Conservation (phyloP, 2,329 filamentous ascomycete species). For the Calonectria pteridis region DNA sequence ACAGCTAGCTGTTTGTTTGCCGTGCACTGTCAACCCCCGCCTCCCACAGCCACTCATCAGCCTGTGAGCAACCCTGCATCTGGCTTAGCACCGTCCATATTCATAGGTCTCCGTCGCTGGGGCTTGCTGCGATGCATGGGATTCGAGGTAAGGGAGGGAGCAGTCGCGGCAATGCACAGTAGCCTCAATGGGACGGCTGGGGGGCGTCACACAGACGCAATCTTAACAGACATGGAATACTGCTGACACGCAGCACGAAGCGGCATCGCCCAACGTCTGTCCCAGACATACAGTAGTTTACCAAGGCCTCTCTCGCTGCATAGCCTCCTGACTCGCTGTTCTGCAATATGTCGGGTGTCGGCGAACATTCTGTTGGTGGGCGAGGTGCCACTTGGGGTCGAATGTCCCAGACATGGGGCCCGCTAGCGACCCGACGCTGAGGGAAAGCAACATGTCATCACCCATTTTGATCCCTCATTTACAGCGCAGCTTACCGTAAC, state of each 20-base stretch:
- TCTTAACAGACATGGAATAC: constrained; percentile 13
- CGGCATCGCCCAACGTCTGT: constrained; percentile 2
- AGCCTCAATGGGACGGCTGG: constrained; percentile 7
- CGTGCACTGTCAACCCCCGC: background rate
- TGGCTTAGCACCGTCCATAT: background rate
- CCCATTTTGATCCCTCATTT: background rate
- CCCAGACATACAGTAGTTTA: constrained; percentile 29
- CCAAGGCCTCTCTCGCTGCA: constrained; percentile 12
- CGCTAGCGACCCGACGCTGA: constrained; percentile 10
- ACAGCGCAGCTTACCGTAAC: constrained; percentile 7
- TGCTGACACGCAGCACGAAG: constrained; percentile 22
- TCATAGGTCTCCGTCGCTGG: background rate
- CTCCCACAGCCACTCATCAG: background rate
- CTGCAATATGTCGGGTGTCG: background rate
- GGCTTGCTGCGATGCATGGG: constrained; percentile 13
- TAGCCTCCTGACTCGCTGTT: constrained; percentile 22
- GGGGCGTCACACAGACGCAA: constrained; percentile 16
- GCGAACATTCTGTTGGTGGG: constrained; percentile 7
- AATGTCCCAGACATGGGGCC: constrained; percentile 5
- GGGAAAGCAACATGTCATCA: constrained; percentile 10
- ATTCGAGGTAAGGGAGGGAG: constrained; percentile 9
- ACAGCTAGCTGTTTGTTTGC: constrained; percentile 25
- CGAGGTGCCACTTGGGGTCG: background rate
- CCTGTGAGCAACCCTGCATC: background rate
- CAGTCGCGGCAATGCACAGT: constrained; percentile 15